A percentile compares a stretch with the other conserved stretches of the same genome.
These are phyloP conservation scores for Chaetomidium leptoderma DNA, from an alignment of 495 filamentous ascomycete genomes.

Conservation along the genomic window DNA sequence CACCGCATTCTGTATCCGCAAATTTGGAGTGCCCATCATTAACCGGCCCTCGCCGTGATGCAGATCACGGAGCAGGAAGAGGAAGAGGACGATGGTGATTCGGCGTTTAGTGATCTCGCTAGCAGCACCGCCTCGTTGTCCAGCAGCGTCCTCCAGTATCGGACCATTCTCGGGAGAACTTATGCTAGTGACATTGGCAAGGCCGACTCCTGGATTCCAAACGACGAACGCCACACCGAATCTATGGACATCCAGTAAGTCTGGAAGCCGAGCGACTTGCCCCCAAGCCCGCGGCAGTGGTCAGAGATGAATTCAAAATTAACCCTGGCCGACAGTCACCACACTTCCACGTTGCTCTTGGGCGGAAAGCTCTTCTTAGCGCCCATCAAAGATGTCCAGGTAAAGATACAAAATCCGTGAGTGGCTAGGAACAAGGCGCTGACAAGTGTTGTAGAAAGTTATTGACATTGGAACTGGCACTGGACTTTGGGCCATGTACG, in stretches of 20 bases:
- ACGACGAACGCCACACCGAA: neutral
- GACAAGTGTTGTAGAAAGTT: conserved; percentile 21
- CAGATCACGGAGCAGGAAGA: neutral
- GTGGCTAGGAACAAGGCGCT: neutral
- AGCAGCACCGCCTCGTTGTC: conserved; percentile 23
- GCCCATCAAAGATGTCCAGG: conserved; percentile 10
- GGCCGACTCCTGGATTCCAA: conserved; percentile 18
- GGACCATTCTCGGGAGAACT: conserved; percentile 26
- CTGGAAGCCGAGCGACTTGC: neutral
- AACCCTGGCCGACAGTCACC: neutral
- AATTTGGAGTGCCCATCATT: neutral
- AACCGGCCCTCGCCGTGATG: neutral
- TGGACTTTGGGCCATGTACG: conserved; percentile 53
- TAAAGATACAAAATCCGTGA: neutral
- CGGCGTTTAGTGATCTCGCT: neutral
- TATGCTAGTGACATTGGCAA: conserved; percentile 29
- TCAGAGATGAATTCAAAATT: neutral
- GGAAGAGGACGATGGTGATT: neutral
- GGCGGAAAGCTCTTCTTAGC: conserved; percentile 12
- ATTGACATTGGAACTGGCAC: conserved; percentile 62
- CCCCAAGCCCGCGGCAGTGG: neutral
- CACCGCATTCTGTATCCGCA: neutral
- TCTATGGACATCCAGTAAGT: conserved; percentile 3
- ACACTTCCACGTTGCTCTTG: conserved; percentile 1
- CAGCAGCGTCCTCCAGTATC: conserved; percentile 29